Evolutionary conservation across 495 filamentous ascomycete genomes (phyloP).

Genomic region (Aspergillus ellipticus): DNA sequence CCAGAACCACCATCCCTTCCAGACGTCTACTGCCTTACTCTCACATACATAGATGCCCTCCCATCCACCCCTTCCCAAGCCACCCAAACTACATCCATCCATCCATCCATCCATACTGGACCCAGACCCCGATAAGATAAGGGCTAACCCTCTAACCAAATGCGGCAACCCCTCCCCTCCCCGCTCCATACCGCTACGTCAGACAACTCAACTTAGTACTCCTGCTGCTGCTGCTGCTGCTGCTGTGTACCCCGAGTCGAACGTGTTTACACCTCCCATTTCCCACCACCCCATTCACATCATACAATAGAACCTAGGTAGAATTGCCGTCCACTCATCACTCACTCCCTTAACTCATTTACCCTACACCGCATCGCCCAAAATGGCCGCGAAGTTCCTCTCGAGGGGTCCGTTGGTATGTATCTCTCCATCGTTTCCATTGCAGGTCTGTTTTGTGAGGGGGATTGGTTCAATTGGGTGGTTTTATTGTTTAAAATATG

Average conservation of each 20-base stretch:
- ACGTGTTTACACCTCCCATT: too few relatives aligned
- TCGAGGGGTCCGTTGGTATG: conserved; percentile 21
- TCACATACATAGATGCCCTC: too few relatives aligned
- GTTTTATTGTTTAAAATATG: background rate
- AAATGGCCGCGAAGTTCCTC: conserved; percentile 9
- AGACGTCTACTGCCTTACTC: too few relatives aligned
- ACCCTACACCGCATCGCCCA: background rate
- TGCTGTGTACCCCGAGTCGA: too few relatives aligned
- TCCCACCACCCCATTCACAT: too few relatives aligned
- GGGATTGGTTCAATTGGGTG: background rate
- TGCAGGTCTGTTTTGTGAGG: background rate
- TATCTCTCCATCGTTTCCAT: background rate
- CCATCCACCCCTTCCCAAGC: background rate
- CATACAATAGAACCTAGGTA: too few relatives aligned
- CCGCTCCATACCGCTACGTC: background rate
- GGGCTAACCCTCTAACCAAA: conserved; percentile 4
- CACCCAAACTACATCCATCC: too few relatives aligned
- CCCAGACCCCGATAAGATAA: conserved; percentile 1
- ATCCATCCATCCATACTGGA: too few relatives aligned
- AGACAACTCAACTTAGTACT: background rate
- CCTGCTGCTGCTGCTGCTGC: too few relatives aligned
- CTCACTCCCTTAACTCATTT: background rate
- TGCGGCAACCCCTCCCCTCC: background rate
- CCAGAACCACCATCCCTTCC: too few relatives aligned
- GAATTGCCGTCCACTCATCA: too few relatives aligned